These are phyloP conservation scores for Cladophialophora carrionii DNA, from an alignment of 2,329 filamentous ascomycete species.

Conservation along the genomic window DNA sequence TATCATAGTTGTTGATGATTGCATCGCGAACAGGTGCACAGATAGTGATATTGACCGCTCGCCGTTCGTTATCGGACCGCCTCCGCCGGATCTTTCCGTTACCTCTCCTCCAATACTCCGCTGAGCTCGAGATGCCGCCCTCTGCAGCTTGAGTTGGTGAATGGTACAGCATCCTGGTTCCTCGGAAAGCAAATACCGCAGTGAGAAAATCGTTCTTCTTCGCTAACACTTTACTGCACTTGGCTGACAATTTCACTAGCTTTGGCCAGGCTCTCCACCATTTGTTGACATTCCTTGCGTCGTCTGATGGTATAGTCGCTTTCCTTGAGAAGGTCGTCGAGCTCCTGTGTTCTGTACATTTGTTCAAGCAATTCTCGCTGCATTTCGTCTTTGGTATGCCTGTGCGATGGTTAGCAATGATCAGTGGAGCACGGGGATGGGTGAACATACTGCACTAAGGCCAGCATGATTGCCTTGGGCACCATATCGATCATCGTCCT, in stretches of 20 bases:
- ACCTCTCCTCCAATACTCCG: background rate
- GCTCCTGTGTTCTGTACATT: slow-evolving; percentile 89
- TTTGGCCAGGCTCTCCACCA: slow-evolving; percentile 90
- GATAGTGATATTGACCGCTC: slow-evolving; percentile 9
- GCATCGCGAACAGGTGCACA: slow-evolving; percentile 1
- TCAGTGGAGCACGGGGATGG: background rate
- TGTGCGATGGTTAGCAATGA: slow-evolving; percentile 46
- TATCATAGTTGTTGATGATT: slow-evolving; percentile 18
- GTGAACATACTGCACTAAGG: slow-evolving; percentile 79
- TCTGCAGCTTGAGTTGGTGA: background rate
- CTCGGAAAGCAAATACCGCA: background rate
- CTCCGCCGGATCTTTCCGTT: background rate
- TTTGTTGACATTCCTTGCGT: slow-evolving; percentile 97
- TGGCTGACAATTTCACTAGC: slow-evolving; percentile 95
- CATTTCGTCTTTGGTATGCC: slow-evolving; percentile 97
- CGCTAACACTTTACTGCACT: slow-evolving; percentile 55
- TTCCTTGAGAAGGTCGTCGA: slow-evolving; percentile 95
- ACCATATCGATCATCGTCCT: slow-evolving; percentile 99
- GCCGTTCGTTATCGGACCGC: background rate
- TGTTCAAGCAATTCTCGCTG: slow-evolving; percentile 94
- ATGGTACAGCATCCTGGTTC: background rate
- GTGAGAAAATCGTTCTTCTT: background rate
- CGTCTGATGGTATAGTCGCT: slow-evolving; percentile 94
- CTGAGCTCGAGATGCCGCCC: background rate
- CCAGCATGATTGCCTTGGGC: slow-evolving; percentile 98